Conservation (phyloP, 108 stramenopile genomes). For the Phaeodactylum tricornutum region DNA sequence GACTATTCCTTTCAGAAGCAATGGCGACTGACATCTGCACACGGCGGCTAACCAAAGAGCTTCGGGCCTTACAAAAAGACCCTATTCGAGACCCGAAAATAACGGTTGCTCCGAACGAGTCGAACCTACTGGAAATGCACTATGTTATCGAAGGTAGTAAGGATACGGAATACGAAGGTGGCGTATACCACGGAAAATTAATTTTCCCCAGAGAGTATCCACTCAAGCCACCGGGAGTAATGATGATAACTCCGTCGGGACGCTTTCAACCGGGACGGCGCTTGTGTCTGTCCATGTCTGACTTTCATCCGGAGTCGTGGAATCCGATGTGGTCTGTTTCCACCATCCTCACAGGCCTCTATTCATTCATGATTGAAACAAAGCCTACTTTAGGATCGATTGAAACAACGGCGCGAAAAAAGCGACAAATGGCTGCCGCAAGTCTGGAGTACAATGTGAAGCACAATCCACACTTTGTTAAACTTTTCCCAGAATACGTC, state of each 20-base stretch:
- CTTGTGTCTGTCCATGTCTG: constrained; percentile 89
- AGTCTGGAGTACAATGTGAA: constrained; percentile 81
- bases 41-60: constrained; percentile 70
- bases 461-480: constrained; percentile 46
- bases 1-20: neutral
- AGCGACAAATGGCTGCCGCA: constrained; percentile 60
- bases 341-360: constrained; percentile 91
- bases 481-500: constrained; percentile 73
- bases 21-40: constrained; percentile 75
- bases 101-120: constrained; percentile 53
- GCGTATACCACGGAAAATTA: constrained; percentile 70
- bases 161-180: constrained; percentile 70
- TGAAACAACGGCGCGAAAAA: constrained; percentile 58
- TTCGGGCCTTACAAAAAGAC: constrained; percentile 57
- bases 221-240: constrained; percentile 88
- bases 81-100: constrained; percentile 71
- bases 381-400: constrained; percentile 83
- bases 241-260: constrained; percentile 91
- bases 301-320: constrained; percentile 87
- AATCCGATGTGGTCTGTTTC: constrained; percentile 94
- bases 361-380: constrained; percentile 93
- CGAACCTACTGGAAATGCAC: constrained; percentile 89
- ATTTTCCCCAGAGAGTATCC: constrained; percentile 88
- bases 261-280: constrained; percentile 78
- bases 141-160: constrained; percentile 89